Evolutionary conservation across 2,329 filamentous ascomycete species (phyloP).

Genomic region (Zasmidium angulare): DNA sequence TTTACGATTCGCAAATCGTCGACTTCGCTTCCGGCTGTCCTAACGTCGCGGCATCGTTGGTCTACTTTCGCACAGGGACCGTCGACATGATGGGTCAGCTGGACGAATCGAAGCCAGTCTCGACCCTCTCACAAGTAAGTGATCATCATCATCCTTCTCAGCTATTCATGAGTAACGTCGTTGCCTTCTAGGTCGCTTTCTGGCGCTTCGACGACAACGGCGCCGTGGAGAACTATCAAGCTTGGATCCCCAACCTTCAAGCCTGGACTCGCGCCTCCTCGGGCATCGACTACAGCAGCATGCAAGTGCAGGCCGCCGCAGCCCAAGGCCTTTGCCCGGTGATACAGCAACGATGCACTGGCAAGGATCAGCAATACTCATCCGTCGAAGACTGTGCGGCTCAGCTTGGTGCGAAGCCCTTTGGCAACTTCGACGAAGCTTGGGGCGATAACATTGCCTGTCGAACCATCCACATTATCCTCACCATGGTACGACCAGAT

Average conservation of each 20-base stretch:
- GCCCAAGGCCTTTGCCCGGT: constrained; percentile 37
- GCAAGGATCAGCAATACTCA: constrained; percentile 39
- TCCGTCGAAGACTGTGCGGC: constrained; percentile 35
- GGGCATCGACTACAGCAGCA: constrained; percentile 24
- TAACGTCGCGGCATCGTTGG: constrained; percentile 21
- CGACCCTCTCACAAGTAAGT: constrained; percentile 19
- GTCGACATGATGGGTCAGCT: constrained; percentile 12
- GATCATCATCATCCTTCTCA: neutral
- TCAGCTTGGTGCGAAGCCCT: constrained; percentile 36
- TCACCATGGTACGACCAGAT: constrained; percentile 31
- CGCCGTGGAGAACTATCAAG: constrained; percentile 45
- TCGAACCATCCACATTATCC: constrained; percentile 43
- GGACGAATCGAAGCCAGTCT: constrained; percentile 11
- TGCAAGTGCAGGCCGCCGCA: constrained; percentile 31
- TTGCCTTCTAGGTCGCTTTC: constrained; percentile 39
- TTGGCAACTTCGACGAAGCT: constrained; percentile 44
- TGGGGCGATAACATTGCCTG: constrained; percentile 49
- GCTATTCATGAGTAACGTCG: neutral
- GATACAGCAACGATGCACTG: constrained; percentile 39
- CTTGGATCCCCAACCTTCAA: constrained; percentile 46
- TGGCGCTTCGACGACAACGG: constrained; percentile 49
- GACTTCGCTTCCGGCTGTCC: constrained; percentile 23
- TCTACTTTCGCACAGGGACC: constrained; percentile 19
- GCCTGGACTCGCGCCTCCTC: constrained; percentile 36
- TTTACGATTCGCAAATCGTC: constrained; percentile 26